Evolutionary conservation across 108 stramenopile species (phyloP), one percentile per base, ranked within the genome.

Genomic region (Bacterosira constricta): DNA sequence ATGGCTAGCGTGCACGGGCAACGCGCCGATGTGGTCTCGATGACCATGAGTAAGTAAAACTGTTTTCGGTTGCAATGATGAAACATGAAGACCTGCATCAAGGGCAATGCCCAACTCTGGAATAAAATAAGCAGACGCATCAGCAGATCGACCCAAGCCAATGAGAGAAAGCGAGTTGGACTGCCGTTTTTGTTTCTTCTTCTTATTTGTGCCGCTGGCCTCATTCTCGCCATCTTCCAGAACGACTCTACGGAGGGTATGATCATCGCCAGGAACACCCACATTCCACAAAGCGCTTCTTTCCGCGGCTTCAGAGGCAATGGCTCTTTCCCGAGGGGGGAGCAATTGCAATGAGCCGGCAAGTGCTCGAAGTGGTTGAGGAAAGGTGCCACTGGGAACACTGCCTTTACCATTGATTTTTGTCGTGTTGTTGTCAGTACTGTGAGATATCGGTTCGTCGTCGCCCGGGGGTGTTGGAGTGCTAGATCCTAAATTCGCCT

Each of bases 31-130:
- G 41, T 86, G 85, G 52, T 86, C 85, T 18, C 85, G 83, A 50
- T 86, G 85, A 11, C 85, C 85, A 57, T 86, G 85, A 12, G 83
- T 86, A 37, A 86, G 47, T 46, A 86, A 38, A 1, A 86, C 85
- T 29, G 80, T 81, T 55, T 53, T 75, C 11, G 83, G 85, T 10
- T 59, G 4, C 12, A 86, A 32, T 17, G 79, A 81, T 52, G 79
- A 80, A 15, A 83, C 73, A 56, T 83, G 79, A 17, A 86, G 30
- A 0, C 85, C 85, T 18, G 82, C 82, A 57, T 86, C 85, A 12
- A 86, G 55, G 6, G 79, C 82, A 15, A 86, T 80, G 3, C 85
- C 81, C 36, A 86, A 44, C 52, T 86, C 85, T 4, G 85, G 85
- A 0, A 86, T 11, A 49, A 83, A 86, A 60, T 86, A 86, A 10